Conservation (phyloP, 805 yeast species). For the Myxozyma vanderwaltii region DNA sequence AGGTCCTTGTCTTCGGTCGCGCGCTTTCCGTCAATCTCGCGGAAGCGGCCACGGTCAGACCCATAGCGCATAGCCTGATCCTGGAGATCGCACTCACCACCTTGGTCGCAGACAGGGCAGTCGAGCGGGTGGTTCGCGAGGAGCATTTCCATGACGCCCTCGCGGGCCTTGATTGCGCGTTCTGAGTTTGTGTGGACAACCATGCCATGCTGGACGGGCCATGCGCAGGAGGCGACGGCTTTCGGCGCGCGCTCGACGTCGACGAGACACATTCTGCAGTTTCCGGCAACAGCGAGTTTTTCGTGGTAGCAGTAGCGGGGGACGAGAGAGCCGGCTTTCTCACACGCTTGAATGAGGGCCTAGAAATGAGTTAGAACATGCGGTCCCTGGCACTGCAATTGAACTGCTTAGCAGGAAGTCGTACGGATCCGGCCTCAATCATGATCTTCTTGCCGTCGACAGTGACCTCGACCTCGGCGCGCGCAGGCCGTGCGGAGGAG, state of each 20-base stretch:
- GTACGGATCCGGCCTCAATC: conserved; percentile 74
- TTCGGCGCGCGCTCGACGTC: conserved; percentile 89
- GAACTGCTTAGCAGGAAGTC: not conserved
- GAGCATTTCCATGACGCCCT: conserved; percentile 87
- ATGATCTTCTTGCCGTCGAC: conserved; percentile 71
- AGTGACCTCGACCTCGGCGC: conserved; percentile 59
- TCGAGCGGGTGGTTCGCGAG: conserved; percentile 88
- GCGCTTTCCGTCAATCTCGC: conserved; percentile 79
- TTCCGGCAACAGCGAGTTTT: conserved; percentile 86
- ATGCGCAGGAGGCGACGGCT: conserved; percentile 86
- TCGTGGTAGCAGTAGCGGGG: conserved; percentile 93
- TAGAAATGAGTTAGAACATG: not conserved
- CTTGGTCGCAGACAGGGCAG: conserved; percentile 92
- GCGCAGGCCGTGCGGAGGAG: conserved; percentile 42
- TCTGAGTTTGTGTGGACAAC: conserved; percentile 78
- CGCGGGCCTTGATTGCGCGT: conserved; percentile 78
- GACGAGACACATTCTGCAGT: conserved; percentile 90
- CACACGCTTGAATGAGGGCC: conserved; percentile 87
- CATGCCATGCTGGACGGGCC: conserved; percentile 91
- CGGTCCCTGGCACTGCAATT: not conserved
- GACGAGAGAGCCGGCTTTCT: conserved; percentile 82
- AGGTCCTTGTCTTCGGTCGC: conserved; percentile 89
- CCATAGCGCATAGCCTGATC: conserved; percentile 82
- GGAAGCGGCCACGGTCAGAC: conserved; percentile 80
- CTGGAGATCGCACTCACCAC: conserved; percentile 92